Conservation (phyloP, 768 basidiomycete genomes). For the Agrocybe praecox region DNA sequence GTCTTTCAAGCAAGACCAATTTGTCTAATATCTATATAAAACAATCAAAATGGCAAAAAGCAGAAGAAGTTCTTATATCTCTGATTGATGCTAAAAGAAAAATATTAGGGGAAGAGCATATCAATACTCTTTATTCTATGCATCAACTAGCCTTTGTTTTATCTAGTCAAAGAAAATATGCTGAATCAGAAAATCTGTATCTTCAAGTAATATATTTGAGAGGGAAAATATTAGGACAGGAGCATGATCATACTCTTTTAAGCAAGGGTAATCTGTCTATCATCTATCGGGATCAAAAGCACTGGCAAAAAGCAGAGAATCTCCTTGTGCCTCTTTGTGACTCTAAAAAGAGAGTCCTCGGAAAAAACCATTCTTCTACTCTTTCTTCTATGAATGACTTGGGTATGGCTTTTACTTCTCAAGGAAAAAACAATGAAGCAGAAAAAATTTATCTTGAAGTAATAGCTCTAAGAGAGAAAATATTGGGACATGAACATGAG, state of each 20-base stretch:
- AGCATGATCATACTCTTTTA: background rate
- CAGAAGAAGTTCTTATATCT: background rate
- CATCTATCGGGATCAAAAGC: background rate
- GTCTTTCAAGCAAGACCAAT: background rate
- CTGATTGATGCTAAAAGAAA: background rate
- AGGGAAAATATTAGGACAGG: background rate
- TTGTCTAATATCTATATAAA: background rate
- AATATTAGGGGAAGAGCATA: background rate
- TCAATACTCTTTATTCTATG: conserved; percentile 5
- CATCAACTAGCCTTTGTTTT: background rate
- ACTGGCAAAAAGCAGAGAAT: background rate
- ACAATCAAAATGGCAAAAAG: background rate
- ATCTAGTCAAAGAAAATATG: background rate
- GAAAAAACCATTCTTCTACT: background rate
- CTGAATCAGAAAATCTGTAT: background rate
- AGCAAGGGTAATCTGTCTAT: background rate
- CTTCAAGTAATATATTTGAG: background rate
- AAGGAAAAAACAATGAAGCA: background rate
- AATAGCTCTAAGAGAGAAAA: background rate
- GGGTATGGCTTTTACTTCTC: background rate
- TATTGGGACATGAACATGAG: background rate
- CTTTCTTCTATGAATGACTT: background rate
- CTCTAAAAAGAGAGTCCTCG: background rate
- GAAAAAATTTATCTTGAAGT: background rate
- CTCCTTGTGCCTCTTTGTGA: background rate